These are phyloP conservation scores for Epichloe festucae DNA, from an alignment of 2,329 filamentous ascomycete genomes.

Conservation along the genomic window DNA sequence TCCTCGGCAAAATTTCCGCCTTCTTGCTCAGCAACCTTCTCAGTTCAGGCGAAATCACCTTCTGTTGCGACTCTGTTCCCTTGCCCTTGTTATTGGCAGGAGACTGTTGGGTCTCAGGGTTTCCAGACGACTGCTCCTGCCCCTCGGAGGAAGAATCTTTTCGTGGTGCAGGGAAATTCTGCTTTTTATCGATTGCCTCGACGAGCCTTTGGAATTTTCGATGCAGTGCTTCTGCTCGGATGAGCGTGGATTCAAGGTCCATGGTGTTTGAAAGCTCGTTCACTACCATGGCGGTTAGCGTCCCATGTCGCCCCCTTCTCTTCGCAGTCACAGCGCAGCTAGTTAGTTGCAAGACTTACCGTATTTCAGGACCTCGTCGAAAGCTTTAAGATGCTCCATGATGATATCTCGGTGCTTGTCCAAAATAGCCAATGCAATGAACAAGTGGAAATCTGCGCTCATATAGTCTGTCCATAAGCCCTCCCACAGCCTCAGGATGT, in stretches of 20 bases:
- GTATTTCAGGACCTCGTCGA: constrained; percentile 96
- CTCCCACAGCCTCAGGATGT: constrained; percentile 85
- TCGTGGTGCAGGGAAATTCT: constrained; percentile 57
- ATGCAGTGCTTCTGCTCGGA: constrained; percentile 81
- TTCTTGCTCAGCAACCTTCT: constrained; percentile 38
- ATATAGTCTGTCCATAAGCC: constrained; percentile 85
- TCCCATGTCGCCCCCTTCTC: not conserved
- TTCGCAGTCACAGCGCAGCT: too few relatives aligned
- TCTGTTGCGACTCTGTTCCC: constrained; percentile 20
- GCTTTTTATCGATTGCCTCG: constrained; percentile 83
- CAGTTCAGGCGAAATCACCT: constrained; percentile 44
- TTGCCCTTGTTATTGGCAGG: constrained; percentile 21
- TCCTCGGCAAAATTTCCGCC: constrained; percentile 30
- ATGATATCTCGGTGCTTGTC: constrained; percentile 96
- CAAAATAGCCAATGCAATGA: constrained; percentile 83
- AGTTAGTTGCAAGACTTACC: constrained; percentile 36
- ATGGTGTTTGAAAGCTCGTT: constrained; percentile 93
- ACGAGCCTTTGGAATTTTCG: constrained; percentile 77
- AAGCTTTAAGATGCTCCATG: constrained; percentile 84
- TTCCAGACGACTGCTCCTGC: constrained; percentile 1
- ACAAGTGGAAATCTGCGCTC: constrained; percentile 84
- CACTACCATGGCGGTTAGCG: constrained; percentile 37
- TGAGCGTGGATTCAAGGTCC: constrained; percentile 73
- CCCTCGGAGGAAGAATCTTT: constrained; percentile 6
- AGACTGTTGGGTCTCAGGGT: constrained; percentile 1